phyloP scores from a whole-genome alignment of 768 basidiomycete genomes.

The Chiua virens region DNA sequence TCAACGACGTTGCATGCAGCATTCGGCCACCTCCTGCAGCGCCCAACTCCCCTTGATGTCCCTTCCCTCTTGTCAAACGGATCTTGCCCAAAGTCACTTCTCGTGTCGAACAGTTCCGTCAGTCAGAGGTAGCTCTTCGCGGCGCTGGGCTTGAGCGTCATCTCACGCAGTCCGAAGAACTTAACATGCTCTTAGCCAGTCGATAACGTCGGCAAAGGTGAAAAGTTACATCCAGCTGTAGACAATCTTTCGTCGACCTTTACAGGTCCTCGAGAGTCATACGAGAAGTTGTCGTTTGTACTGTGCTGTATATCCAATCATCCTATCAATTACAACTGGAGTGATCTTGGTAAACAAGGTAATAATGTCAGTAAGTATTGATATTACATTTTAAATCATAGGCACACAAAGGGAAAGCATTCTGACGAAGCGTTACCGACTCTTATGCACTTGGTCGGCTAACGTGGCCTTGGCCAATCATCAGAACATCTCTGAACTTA shows the following conservation, averaged over 20 bases:
- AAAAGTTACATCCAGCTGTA: conserved; percentile 80
- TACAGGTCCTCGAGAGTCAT: conserved; percentile 72
- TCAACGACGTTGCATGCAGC: conserved; percentile 71
- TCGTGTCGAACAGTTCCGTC: conserved; percentile 87
- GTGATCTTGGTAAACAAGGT: too few species aligned
- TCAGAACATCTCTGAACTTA: too few species aligned
- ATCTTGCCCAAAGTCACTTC: conserved; percentile 85
- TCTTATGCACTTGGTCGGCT: too few species aligned
- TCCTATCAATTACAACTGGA: too few species aligned
- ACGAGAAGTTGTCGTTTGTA: conserved; percentile 80
- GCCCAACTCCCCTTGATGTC: conserved; percentile 63
- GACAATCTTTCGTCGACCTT: conserved; percentile 87
- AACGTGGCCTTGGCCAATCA: too few species aligned
- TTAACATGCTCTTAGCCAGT: conserved; percentile 83
- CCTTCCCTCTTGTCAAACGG: conserved; percentile 72
- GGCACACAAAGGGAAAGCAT: too few species aligned
- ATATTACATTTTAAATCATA: too few species aligned
- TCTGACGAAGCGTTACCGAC: too few species aligned
- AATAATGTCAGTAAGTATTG: too few species aligned
- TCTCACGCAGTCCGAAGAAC: conserved; percentile 86
- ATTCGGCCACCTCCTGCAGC: conserved; percentile 55
- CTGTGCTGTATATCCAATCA: conserved; percentile 80
- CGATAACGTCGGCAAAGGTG: conserved; percentile 67
- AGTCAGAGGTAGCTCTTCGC: conserved; percentile 83
- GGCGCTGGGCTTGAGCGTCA: conserved; percentile 80